A percentile compares a stretch with the other conserved stretches of the same genome.
Conservation (phyloP, 1,139 yeast species). For the Kodamaea sp. region DNA sequence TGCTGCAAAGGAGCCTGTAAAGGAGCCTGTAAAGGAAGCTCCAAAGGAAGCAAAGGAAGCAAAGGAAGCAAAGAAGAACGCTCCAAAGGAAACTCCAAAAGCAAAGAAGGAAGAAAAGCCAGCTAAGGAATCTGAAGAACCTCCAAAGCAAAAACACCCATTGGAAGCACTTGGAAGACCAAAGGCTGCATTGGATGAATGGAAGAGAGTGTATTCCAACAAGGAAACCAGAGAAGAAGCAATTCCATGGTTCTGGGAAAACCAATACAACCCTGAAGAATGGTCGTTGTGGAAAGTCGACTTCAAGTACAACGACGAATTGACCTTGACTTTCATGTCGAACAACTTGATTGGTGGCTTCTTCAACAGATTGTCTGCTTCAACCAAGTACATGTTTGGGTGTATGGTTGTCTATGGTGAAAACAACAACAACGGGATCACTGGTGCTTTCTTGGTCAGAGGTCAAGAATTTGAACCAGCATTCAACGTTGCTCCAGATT, state of each 20-base stretch:
- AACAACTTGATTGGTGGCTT: slow-evolving; percentile 98
- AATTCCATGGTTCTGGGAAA: slow-evolving; percentile 96
- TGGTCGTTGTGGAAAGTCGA: slow-evolving; percentile 95
- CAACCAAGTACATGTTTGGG: slow-evolving; percentile 94
- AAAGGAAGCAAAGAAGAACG: slow-evolving; percentile 19
- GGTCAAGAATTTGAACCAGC: slow-evolving; percentile 93
- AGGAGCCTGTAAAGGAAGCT: slow-evolving; percentile 14
- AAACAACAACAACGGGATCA: slow-evolving; percentile 96
- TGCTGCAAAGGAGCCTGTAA: slow-evolving; percentile 27
- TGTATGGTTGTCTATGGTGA: slow-evolving; percentile 93
- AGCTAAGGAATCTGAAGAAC: slow-evolving; percentile 28
- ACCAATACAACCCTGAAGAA: slow-evolving; percentile 85
- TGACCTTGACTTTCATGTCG: slow-evolving; percentile 96
- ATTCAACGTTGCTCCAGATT: slow-evolving; percentile 98
- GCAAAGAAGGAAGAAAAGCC: slow-evolving; percentile 36
- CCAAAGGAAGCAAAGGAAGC: slow-evolving; percentile 21
- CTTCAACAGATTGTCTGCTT: slow-evolving; percentile 91
- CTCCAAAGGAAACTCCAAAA: slow-evolving; percentile 31
- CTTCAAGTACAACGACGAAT: slow-evolving; percentile 97
- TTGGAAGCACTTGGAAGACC: slow-evolving; percentile 77
- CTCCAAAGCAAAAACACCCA: slow-evolving; percentile 85
- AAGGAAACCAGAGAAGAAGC: slow-evolving; percentile 95
- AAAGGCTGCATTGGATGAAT: slow-evolving; percentile 76
- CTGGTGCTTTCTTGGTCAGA: slow-evolving; percentile 92
- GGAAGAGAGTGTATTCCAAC: slow-evolving; percentile 97